phyloP scores from a whole-genome alignment of 1,284 basidiomycete genomes.

The Fomitopsis pinicola region DNA sequence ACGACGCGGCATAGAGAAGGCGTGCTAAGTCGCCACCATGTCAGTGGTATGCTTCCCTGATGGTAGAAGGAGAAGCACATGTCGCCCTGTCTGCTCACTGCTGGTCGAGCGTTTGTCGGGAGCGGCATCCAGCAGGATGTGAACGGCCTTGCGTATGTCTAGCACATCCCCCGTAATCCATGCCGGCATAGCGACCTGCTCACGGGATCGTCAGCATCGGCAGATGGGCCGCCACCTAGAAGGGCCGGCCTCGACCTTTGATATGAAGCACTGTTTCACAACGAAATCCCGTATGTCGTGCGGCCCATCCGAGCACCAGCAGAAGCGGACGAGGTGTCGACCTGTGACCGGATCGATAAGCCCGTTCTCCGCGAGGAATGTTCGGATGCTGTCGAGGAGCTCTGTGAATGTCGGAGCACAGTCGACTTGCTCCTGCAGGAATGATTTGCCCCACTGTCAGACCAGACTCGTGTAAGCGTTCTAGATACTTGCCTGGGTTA shows the following conservation, averaged over 20 bases:
- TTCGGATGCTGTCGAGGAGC: constrained; percentile 60
- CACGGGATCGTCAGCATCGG: constrained; percentile 6
- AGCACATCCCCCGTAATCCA: constrained; percentile 70
- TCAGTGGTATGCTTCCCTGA: neutral
- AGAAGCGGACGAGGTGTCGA: constrained; percentile 55
- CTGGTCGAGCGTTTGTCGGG: constrained; percentile 12
- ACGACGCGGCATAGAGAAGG: constrained; percentile 25
- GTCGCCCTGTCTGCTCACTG: constrained; percentile 2
- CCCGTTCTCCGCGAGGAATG: constrained; percentile 66
- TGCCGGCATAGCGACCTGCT: constrained; percentile 59
- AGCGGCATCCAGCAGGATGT: constrained; percentile 9
- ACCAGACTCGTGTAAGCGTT: neutral
- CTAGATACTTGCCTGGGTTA: constrained; percentile 68
- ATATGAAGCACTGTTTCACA: constrained; percentile 85
- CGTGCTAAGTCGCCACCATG: constrained; percentile 11
- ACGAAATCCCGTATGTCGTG: constrained; percentile 84
- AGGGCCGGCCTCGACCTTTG: constrained; percentile 40
- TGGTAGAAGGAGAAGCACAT: neutral
- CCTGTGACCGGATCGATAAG: constrained; percentile 58
- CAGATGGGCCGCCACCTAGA: constrained; percentile 18
- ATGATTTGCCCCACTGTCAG: neutral
- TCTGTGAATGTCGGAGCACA: constrained; percentile 71
- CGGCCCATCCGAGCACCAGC: constrained; percentile 79
- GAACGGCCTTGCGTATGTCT: constrained; percentile 62
- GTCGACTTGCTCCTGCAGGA: constrained; percentile 74